Evolutionary conservation across 768 basidiomycete species (phyloP).

Genomic region (Pleurotus djamor): DNA sequence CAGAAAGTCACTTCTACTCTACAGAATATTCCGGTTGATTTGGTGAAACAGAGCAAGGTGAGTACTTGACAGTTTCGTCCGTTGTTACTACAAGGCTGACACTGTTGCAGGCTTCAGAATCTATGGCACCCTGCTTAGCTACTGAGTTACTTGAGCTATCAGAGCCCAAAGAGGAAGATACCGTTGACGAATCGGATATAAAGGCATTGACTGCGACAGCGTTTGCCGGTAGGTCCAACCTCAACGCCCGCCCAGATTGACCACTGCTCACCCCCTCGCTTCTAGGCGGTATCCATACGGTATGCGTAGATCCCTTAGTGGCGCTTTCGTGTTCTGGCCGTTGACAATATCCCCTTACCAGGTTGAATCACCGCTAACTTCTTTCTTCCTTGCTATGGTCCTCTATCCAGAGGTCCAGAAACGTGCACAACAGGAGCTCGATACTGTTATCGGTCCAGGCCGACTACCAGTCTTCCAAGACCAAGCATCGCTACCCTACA

Average conservation of each 20-base stretch:
- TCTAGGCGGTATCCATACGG: neutral
- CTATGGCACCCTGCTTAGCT: neutral
- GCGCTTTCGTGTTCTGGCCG: neutral
- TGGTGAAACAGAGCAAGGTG: slow-evolving; percentile 2
- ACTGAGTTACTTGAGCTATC: neutral
- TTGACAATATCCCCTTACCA: neutral
- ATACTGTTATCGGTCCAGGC: slow-evolving; percentile 16
- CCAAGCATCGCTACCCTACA: slow-evolving; percentile 2
- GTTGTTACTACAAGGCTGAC: neutral
- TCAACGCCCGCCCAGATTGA: neutral
- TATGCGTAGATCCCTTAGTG: neutral
- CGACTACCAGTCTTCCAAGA: slow-evolving; percentile 15
- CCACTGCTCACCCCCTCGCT: neutral
- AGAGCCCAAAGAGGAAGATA: neutral
- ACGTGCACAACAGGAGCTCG: slow-evolving; percentile 17
- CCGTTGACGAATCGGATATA: neutral
- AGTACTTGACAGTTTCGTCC: neutral
- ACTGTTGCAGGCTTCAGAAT: neutral
- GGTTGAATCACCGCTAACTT: slow-evolving; percentile 2
- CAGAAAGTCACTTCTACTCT: neutral
- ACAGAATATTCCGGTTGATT: neutral
- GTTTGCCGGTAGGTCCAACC: neutral
- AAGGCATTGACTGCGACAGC: slow-evolving; percentile 6
- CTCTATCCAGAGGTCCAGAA: slow-evolving; percentile 13
- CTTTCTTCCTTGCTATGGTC: slow-evolving; percentile 14